These are phyloP conservation scores for Hyphodiscus sp. DNA, from an alignment of 2,329 filamentous ascomycete species.

Conservation along the genomic window DNA sequence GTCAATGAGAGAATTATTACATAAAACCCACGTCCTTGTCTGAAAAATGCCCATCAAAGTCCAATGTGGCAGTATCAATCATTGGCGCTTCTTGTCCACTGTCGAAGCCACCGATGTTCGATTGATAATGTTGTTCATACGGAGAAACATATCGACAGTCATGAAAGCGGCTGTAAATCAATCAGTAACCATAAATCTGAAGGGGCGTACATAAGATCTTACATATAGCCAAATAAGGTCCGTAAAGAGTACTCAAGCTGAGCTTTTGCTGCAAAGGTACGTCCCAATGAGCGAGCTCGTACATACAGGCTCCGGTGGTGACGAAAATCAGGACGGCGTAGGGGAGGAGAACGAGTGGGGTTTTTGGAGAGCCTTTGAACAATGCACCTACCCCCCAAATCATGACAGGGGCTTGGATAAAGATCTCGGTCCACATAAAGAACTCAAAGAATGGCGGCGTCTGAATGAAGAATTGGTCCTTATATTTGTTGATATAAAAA, in stretches of 20 bases:
- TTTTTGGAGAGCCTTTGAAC: slow-evolving; percentile 45
- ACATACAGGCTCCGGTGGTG: slow-evolving; percentile 56
- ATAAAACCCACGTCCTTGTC: too few species aligned
- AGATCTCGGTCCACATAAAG: slow-evolving; percentile 51
- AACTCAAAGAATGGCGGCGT: slow-evolving; percentile 53
- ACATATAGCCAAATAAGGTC: slow-evolving; percentile 51
- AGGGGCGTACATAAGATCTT: slow-evolving; percentile 26
- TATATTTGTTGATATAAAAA: slow-evolving; percentile 55
- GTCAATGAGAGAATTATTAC: too few species aligned
- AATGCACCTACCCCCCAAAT: slow-evolving; percentile 53
- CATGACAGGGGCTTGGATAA: slow-evolving; percentile 55
- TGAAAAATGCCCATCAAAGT: too few species aligned
- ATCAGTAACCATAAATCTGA: not conserved
- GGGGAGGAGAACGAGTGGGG: slow-evolving; percentile 53
- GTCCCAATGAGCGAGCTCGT: slow-evolving; percentile 53
- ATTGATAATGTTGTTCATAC: slow-evolving; percentile 23
- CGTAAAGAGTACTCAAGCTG: slow-evolving; percentile 45
- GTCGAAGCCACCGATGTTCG: not conserved
- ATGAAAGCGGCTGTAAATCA: slow-evolving; percentile 33
- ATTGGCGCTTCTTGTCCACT: slow-evolving; percentile 2
- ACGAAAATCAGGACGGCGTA: slow-evolving; percentile 53
- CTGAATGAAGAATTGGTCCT: slow-evolving; percentile 55
- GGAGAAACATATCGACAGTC: slow-evolving; percentile 35
- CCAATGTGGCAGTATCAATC: not conserved
- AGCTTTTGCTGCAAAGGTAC: slow-evolving; percentile 40